Evolutionary conservation across 2,329 filamentous ascomycete genomes (phyloP).

Genomic region (Lachnellula cervina): DNA sequence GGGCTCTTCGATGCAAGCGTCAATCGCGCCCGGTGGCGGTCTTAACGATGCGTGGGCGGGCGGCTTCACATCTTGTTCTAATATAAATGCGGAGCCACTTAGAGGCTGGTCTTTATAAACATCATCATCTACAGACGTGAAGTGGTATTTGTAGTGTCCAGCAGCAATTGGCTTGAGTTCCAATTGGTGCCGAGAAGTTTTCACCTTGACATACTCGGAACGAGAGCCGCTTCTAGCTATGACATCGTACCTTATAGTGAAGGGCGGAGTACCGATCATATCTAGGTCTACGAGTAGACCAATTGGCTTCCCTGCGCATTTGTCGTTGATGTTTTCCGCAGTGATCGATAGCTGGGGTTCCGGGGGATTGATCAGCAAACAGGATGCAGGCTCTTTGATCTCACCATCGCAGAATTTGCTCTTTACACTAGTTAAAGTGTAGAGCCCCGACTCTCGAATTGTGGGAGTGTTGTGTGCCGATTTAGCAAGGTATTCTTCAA

Average conservation of each 20-base stretch:
- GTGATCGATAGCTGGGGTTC: slow-evolving; percentile 73
- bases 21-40: slow-evolving; percentile 48
- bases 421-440: slow-evolving; percentile 74
- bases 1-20: slow-evolving; percentile 77
- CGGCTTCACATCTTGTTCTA: slow-evolving; percentile 91
- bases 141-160: slow-evolving; percentile 82
- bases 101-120: slow-evolving; percentile 69
- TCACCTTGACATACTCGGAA: slow-evolving; percentile 44
- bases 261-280: slow-evolving; percentile 87
- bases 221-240: slow-evolving; percentile 52
- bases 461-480: slow-evolving; percentile 57
- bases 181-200: slow-evolving; percentile 75
- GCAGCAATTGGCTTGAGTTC: slow-evolving; percentile 77
- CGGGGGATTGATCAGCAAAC: slow-evolving; percentile 83
- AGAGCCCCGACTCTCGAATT: slow-evolving; percentile 76
- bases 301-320: slow-evolving; percentile 90
- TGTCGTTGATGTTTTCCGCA: slow-evolving; percentile 82
- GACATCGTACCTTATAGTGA: slow-evolving; percentile 74
- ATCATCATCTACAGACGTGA: slow-evolving; percentile 73
- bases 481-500: slow-evolving; percentile 57
- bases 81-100: slow-evolving; percentile 53
- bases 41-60: slow-evolving; percentile 75
- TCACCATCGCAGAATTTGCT: slow-evolving; percentile 83
- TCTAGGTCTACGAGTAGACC: slow-evolving; percentile 86
- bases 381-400: slow-evolving; percentile 90